Percentiles rank a stretch among this genome's conserved stretches.
phyloP scores from a whole-genome alignment of 441 rosid species.

The Populus hybrid region DNA sequence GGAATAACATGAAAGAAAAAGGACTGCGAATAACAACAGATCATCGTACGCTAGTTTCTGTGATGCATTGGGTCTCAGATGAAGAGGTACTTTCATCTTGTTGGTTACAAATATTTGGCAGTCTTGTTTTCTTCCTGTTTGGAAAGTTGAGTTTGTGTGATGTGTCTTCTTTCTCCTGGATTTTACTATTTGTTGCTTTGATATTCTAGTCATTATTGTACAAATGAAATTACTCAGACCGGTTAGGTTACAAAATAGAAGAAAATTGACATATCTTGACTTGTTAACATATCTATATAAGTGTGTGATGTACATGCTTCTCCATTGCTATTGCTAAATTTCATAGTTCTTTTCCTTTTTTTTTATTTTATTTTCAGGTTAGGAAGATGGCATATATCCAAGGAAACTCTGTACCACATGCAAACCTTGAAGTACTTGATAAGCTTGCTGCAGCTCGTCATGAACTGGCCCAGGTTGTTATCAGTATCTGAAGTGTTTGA shows the following conservation, averaged over 20 bases:
- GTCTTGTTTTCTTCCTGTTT: conserved; percentile 9
- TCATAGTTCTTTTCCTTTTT: background rate
- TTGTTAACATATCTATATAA: background rate
- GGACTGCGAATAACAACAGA: conserved; percentile 75
- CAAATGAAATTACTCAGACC: background rate
- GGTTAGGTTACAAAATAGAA: conserved; percentile 1
- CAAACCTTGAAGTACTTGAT: conserved; percentile 79
- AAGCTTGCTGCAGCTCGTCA: conserved; percentile 74
- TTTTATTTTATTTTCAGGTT: conserved; percentile 48
- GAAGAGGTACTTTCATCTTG: conserved; percentile 58
- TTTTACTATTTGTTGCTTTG: background rate
- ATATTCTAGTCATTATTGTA: background rate
- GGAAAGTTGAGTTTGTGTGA: background rate
- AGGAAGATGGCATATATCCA: conserved; percentile 69
- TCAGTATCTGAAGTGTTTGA: conserved; percentile 8
- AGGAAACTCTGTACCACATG: conserved; percentile 79
- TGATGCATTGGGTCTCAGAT: conserved; percentile 74
- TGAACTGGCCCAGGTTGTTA: conserved; percentile 84
- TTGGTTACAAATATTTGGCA: conserved; percentile 7
- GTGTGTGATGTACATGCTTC: background rate
- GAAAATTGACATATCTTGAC: conserved; percentile 8
- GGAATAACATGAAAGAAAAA: conserved; percentile 40
- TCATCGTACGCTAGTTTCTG: conserved; percentile 48
- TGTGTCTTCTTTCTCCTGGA: conserved; percentile 9
- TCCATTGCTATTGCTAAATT: conserved; percentile 19